Evolutionary conservation across 176 grass and related monocot genomes (phyloP), one percentile per base, ranked within the genome.

Genomic region (Zizania latifolia): DNA sequence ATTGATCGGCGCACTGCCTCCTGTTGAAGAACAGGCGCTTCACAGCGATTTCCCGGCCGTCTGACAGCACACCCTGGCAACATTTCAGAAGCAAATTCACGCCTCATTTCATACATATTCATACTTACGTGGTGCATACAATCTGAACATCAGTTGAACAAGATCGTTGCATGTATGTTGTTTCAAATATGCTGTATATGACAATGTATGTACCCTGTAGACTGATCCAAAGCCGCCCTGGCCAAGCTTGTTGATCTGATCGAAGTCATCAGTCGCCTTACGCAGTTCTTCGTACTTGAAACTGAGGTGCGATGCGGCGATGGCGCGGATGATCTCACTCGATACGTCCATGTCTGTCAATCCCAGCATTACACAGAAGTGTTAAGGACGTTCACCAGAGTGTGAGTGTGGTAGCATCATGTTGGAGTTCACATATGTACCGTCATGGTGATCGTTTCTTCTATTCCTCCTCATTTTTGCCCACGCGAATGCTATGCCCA

Each of bases 211-310:
- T 81, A 94, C 92, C 92, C 87, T 96, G 77, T 96, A 96, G 0
- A 96, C 93, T 17, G 93, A 81, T 8, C 93, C 93, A 31, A 81
- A 96, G 41, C 89, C 93, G 0, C 93, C 93, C 86, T 96, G 89
- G 14, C 93, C 89, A 16, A 96, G 69, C 76, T 91, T 92, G 78
- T 96, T 92, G 54, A 56, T 87, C 64, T 90, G 89, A 50, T 65
- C 71, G 62, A 96, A 96, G 77, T 92, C 77, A 14, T 85, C 86
- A 0, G 89, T 96, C 19, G 89, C 89, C 66, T 27, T 80, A 30
- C 78, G 73, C 70, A 96, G 81, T 78, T 92, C 84, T 19, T 83
- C 44, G 41, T 96, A 96, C 37, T 74, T 83, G 84, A 92, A 92
- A 68, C 84, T 70, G 8, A 92, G 74, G 10, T 89, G 71, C 16